Base-by-base conservation (phyloP, 164 flowering plant genomes). In the Warburgia ugandensis region DNA sequence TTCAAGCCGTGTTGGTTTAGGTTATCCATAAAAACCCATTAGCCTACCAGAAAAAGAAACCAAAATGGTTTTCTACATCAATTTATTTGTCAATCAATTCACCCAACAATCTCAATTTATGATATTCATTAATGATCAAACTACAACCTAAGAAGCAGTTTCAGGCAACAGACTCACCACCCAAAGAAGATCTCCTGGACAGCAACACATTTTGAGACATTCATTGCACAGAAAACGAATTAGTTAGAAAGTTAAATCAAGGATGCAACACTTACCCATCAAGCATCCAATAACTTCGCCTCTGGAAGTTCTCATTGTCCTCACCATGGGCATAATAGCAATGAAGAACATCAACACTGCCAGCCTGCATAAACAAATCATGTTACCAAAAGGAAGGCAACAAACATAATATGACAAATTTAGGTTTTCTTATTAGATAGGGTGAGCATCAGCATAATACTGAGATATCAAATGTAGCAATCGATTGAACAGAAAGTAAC, bases 241-340 rank as follows among this genome's bases (percentile, higher is more conserved):
- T 32, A 6, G 10, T 32, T 7, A 7, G 14, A 38, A 2, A 45
- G 14, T 19, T 12, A n/a, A 19, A 45, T 14, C 9, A 28, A 45
- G 48, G 27, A 32, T 10, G 28, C 13, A 22, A 44, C 16, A 77
- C 97, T 78, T 52, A 91, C 98, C 45, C 59, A 39, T 91, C 96
- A 66, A 91, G 95, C 96, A 91, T 66, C 98, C 98, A 91, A 70
- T 91, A 91, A 56, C 96, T 72, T 17, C 98, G 77, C 21, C 98
- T 70, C 63, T 91, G 98, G 41, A 91, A 84, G 52, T 72, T 81
- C 52, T 79, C 83, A 58, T 85, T 78, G 14, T 72, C 82, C 68
- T 91, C 96, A 7, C 97, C 96, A 74, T 91, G 97, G 26, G 97
- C 97, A 76, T 91, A 91, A 67, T 91, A 91, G 66, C 97, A 91